Base-by-base conservation (phyloP, 495 filamentous ascomycete species). In the Rhypophila decipiens region DNA sequence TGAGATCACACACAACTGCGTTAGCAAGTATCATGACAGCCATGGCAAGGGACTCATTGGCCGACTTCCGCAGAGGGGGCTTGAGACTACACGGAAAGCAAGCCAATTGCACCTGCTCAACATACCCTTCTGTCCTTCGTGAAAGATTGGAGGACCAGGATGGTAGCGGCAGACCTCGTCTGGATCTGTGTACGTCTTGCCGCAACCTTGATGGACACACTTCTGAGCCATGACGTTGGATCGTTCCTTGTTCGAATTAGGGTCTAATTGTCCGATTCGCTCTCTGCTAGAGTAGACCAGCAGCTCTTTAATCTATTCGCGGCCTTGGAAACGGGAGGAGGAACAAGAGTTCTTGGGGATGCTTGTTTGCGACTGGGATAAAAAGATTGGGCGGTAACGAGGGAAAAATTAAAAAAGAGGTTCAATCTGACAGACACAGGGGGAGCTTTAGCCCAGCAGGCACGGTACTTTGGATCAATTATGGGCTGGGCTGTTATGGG, bases 41-140 rank as follows among this genome's bases (percentile, higher is more conserved):
- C n/a, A n/a, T n/a, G n/a, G n/a, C n/a, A n/a, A n/a, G n/a, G n/a
- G n/a, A n/a, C n/a, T n/a, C n/a, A n/a, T n/a, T n/a, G n/a, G n/a
- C n/a, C n/a, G n/a, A n/a, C n/a, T n/a, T n/a, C n/a, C n/a, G n/a
- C n/a, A n/a, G n/a, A n/a, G n/a, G n/a, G n/a, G n/a, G n/a, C n/a
- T n/a, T n/a, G n/a, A n/a, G n/a, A n/a, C n/a, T n/a, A n/a, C n/a
- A n/a, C n/a, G n/a, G n/a, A n/a, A n/a, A n/a, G n/a, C n/a, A n/a
- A n/a, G n/a, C n/a, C n/a, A n/a, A n/a, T n/a, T n/a, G n/a, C n/a
- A n/a, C n/a, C n/a, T n/a, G n/a, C n/a, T n/a, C n/a, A n/a, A 66
- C 74, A 60, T 73, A 96, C 93, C 93, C 83, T 98, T 98, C 69
- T 97, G 91, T 35, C 93, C 93, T 73, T 99, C 93, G 65, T 99